Base-by-base conservation (phyloP, 305 asterid species). In the Vinca major region DNA sequence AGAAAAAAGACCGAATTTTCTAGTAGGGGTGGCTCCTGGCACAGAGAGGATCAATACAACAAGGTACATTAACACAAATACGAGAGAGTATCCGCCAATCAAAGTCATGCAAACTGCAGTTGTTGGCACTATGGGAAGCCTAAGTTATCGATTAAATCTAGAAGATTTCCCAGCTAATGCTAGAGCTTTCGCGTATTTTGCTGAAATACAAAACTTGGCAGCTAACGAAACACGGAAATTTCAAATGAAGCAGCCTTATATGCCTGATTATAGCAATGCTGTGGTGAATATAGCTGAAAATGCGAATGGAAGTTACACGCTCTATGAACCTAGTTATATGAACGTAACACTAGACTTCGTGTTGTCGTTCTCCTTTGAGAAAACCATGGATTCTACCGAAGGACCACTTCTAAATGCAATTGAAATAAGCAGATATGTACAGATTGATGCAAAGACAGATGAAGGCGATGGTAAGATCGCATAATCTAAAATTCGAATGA, bases 81-180 rank as follows among this genome's bases (percentile, higher is more conserved):
- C 95, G 1, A 86, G 97, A 79, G 98, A 93, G 63, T 93, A 90
- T 62, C 98, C 98, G n/a, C 98, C 98, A 0, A 86, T 87, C 16
- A 90, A 87, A 77, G 97, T 93, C 36, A 93, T 93, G 99, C 99
- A 93, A 78, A 91, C 91, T 33, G 99, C 95, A 14, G 97, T 93
- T 40, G 82, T 91, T 62, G 99, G 97, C 49, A 89, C 87, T 14
- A 70, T 74, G 74, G 96, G 97, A 56, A 85, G 80, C 54, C 80
- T 92, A 55, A 92, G 80, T 58, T 92, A 92, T 79, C 75, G 98
- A 73, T 44, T 92, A 58, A 90, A 90, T 74, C 91, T 92, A 5
- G 98, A 92, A 77, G 98, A 93, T 56, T 90, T 93, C 68, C 97
- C 96, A 13, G 97, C 98, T 2, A 85, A 81, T 69, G 97, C 97